Conservation (phyloP, 177 flowering plant species). For the Tripterygium wilfordii region DNA sequence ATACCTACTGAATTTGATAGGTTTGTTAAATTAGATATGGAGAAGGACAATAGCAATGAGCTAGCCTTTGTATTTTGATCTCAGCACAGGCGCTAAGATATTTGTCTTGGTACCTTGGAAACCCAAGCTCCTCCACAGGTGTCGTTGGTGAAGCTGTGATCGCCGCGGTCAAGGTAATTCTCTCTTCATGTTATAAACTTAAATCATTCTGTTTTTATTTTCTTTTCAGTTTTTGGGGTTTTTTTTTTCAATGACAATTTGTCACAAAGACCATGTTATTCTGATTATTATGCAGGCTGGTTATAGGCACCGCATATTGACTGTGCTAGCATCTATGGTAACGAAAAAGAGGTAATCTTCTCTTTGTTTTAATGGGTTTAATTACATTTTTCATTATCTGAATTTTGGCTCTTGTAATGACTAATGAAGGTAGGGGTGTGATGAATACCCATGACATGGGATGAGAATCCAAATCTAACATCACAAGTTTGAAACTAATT, state of each 20-base stretch:
- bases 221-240: neutral
- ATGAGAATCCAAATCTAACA: too few species aligned
- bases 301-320: slow-evolving; percentile 54
- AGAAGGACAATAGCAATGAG: neutral
- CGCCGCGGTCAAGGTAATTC: slow-evolving; percentile 19
- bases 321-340: slow-evolving; percentile 37
- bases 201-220: neutral
- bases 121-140: slow-evolving; percentile 29
- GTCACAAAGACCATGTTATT: neutral
- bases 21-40: too few species aligned
- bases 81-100: slow-evolving; percentile 50
- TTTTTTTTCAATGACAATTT: too few species aligned
- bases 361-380: neutral
- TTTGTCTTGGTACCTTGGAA: slow-evolving; percentile 55
- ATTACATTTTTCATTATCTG: neutral
- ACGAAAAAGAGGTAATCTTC: slow-evolving; percentile 42
- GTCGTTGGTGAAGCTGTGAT: slow-evolving; percentile 16
- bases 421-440: slow-evolving; percentile 24
- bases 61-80: slow-evolving; percentile 20
- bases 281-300: slow-evolving; percentile 31
- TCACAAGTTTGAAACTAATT: too few species aligned
- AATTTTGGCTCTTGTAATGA: neutral
- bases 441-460: slow-evolving; percentile 17
- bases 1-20: too few species aligned
- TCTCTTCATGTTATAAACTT: too few species aligned